These are phyloP conservation scores for Pichia manshurica DNA, from an alignment of 805 yeast genomes.

Conservation along the genomic window DNA sequence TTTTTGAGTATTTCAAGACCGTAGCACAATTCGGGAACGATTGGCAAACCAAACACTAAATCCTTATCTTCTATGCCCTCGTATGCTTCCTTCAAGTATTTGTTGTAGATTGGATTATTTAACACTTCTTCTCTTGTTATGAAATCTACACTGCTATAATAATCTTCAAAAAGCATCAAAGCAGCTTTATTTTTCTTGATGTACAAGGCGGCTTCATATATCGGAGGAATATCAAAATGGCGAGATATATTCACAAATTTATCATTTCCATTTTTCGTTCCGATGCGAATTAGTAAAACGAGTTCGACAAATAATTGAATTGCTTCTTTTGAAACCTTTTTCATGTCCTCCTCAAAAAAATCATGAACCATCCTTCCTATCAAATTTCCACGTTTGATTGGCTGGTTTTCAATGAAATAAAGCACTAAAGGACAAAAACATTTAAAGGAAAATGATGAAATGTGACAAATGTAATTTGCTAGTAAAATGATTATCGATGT, in stretches of 20 bases:
- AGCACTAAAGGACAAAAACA: constrained; percentile 28
- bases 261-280: constrained; percentile 26
- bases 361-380: constrained; percentile 19
- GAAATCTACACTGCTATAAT: constrained; percentile 16
- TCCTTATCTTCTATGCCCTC: constrained; percentile 56
- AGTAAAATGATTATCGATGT: constrained; percentile 32
- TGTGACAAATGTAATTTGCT: constrained; percentile 27
- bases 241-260: constrained; percentile 29
- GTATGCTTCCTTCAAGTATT: constrained; percentile 36
- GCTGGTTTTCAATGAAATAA: constrained; percentile 21
- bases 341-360: constrained; percentile 19
- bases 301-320: constrained; percentile 27
- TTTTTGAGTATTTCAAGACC: constrained; percentile 41
- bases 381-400: constrained; percentile 15
- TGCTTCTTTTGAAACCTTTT: constrained; percentile 9
- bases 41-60: constrained; percentile 59
- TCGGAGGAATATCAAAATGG: constrained; percentile 25
- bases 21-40: constrained; percentile 45
- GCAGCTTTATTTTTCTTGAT: constrained; percentile 37
- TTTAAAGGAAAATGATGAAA: constrained; percentile 25
- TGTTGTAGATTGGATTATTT: constrained; percentile 10
- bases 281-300: constrained; percentile 36
- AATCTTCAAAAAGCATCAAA: constrained; percentile 45
- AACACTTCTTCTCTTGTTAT: not conserved
- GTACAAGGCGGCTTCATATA: constrained; percentile 31